Conservation (phyloP, 2,329 filamentous ascomycete genomes). For the Thelonectria olida region DNA sequence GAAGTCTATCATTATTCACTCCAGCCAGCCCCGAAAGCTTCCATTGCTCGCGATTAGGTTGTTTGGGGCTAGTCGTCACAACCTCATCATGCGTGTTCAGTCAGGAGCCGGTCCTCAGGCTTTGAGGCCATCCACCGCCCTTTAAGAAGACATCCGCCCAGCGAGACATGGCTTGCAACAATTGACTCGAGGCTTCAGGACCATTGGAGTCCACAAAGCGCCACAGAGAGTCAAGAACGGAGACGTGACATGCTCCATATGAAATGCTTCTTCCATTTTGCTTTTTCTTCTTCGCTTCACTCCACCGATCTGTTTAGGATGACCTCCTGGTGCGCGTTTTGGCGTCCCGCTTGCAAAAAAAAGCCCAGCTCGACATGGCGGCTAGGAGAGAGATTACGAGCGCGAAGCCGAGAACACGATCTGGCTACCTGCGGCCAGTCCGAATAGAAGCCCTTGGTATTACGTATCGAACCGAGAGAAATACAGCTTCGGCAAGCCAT, state of each 20-base stretch:
- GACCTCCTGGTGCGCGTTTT: slow-evolving; percentile 21
- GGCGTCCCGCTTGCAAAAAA: slow-evolving; percentile 12
- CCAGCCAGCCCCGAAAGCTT: background rate
- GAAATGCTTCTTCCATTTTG: slow-evolving; percentile 22
- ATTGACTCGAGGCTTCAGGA: slow-evolving; percentile 28
- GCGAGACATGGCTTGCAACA: slow-evolving; percentile 38
- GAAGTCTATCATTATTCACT: slow-evolving; percentile 12
- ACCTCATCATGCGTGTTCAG: slow-evolving; percentile 23
- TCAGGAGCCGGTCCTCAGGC: background rate
- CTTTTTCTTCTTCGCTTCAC: slow-evolving; percentile 23
- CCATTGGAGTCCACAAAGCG: slow-evolving; percentile 26
- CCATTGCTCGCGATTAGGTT: slow-evolving; percentile 29
- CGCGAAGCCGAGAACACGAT: slow-evolving; percentile 29
- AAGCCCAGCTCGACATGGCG: slow-evolving; percentile 19
- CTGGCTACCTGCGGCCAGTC: slow-evolving; percentile 5
- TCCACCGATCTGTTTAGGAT: slow-evolving; percentile 35
- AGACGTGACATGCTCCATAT: background rate
- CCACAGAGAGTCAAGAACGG: slow-evolving; percentile 23
- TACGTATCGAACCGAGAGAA: slow-evolving; percentile 27
- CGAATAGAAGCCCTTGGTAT: slow-evolving; percentile 22
- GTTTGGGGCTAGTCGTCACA: slow-evolving; percentile 19
- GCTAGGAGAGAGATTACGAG: slow-evolving; percentile 29
- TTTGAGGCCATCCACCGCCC: slow-evolving; percentile 1
- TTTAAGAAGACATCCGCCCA: slow-evolving; percentile 1
- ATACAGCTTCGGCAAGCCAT: slow-evolving; percentile 4